Base-by-base conservation (phyloP, 2,329 filamentous ascomycete genomes). In the Sarocladiaceae sp. region DNA sequence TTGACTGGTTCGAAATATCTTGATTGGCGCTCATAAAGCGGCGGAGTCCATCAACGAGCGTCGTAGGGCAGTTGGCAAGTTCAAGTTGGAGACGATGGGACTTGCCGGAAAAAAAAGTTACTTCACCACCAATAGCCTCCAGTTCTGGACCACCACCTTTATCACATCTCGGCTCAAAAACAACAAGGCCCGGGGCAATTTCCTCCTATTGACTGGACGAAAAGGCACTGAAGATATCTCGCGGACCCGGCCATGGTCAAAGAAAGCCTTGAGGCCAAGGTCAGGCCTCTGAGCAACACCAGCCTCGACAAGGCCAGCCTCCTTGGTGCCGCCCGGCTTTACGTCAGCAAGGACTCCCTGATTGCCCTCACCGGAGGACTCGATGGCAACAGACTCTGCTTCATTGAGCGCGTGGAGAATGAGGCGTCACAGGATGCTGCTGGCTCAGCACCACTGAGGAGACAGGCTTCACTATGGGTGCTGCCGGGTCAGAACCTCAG, bases 401-500 rank as follows among this genome's bases (percentile, higher is more conserved):
- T 63, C 12, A 54, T 74, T 9, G 67, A 69, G 44, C 59, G 53
- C 15, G 40, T 60, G 0, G 37, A 41, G n/a, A 41, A 29, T 18
- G 37, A 41, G 37, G 33, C 33, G 11, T 47, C 50, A n/a, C 57
- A 56, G 5, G 46, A 55, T 39, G 49, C 51, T 3, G 45, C 44
- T 10, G 34, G 32, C 39, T 15, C 27, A 23, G 27, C 48, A 10
- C 34, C 54, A 41, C 40, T 52, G 24, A 55, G 58, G 20, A 63
- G 68, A 13, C 69, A 76, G 52, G 74, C 72, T 4, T 66, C 70
- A 23, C 63, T 75, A 1, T 76, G 72, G 66, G 66, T 68, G 1
- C 61, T 73, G 13, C 68, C 72, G 2, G 40, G 40, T 6, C 74
- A 82, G 58, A 80, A 82, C 54, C 68, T 88, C 52, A 76, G 81